These are phyloP conservation scores for Colletotrichum sp. DNA, from an alignment of 2,329 filamentous ascomycete genomes.

Conservation along the genomic window DNA sequence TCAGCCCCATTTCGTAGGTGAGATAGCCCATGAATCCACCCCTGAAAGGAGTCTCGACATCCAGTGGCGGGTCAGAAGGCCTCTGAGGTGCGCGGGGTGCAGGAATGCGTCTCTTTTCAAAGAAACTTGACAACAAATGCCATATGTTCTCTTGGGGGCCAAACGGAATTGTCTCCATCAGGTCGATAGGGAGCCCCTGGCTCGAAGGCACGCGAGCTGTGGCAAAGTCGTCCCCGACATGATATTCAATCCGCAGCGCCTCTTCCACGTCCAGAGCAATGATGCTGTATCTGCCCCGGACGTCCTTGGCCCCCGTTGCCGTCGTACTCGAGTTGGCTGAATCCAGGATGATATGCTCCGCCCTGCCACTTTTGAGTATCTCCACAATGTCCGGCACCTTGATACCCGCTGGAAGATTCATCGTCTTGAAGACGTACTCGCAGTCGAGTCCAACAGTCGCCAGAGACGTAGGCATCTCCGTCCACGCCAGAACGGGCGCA, in stretches of 20 bases:
- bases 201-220: slow-evolving; percentile 29
- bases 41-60: slow-evolving; percentile 63
- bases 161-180: slow-evolving; percentile 31
- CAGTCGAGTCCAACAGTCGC: slow-evolving; percentile 32
- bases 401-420: slow-evolving; percentile 50
- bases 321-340: slow-evolving; percentile 59
- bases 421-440: slow-evolving; percentile 42
- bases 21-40: slow-evolving; percentile 86
- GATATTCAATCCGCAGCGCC: slow-evolving; percentile 63
- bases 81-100: neutral
- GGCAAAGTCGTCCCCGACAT: slow-evolving; percentile 49
- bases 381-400: slow-evolving; percentile 62
- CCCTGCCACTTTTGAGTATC: slow-evolving; percentile 41
- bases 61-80: neutral
- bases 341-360: slow-evolving; percentile 62
- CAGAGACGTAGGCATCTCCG: slow-evolving; percentile 21
- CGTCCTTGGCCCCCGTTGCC: slow-evolving; percentile 43
- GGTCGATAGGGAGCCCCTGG: slow-evolving; percentile 17
- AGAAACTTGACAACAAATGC: slow-evolving; percentile 55
- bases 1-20: slow-evolving; percentile 82
- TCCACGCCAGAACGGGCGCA: slow-evolving; percentile 5
- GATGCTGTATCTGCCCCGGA: slow-evolving; percentile 73
- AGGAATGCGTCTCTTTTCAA: slow-evolving; percentile 31
- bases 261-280: slow-evolving; percentile 69
- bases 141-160: slow-evolving; percentile 44